These are phyloP conservation scores for Chaetomium fimeti DNA, from an alignment of 495 filamentous ascomycete genomes.

Conservation along the genomic window DNA sequence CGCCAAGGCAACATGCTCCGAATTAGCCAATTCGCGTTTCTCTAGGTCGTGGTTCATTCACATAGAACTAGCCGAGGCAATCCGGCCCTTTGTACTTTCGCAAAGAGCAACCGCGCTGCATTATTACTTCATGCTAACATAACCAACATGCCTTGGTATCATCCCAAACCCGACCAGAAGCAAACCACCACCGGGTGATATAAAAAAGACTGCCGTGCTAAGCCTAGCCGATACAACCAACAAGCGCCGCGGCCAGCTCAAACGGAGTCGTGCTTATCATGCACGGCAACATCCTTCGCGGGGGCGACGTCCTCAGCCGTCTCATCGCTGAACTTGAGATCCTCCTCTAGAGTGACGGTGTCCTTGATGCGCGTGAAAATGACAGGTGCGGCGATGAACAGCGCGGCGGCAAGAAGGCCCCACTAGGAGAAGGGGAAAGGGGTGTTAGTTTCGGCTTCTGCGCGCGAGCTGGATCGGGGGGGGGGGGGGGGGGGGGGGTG, in stretches of 20 bases:
- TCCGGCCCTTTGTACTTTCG: too few species aligned
- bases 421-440: constrained; percentile 48
- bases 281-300: background rate
- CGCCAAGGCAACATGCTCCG: background rate
- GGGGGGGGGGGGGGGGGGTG: background rate
- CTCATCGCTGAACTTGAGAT: constrained; percentile 81
- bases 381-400: constrained; percentile 74
- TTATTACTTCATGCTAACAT: background rate
- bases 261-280: background rate
- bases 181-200: background rate
- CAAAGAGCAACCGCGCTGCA: background rate
- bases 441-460: background rate
- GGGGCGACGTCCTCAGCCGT: constrained; percentile 61
- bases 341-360: constrained; percentile 66
- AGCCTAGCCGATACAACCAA: background rate
- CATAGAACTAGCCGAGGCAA: too few species aligned
- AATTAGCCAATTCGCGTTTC: too few species aligned
- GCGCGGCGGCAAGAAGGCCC: constrained; percentile 67
- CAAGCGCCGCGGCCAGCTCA: background rate
- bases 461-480: background rate
- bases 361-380: constrained; percentile 78
- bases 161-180: background rate
- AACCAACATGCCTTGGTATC: background rate
- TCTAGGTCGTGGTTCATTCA: too few species aligned
- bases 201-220: background rate